Evolutionary conservation across 805 yeast genomes (phyloP).

Genomic region (Cyberlindnera samutprakarnensis): DNA sequence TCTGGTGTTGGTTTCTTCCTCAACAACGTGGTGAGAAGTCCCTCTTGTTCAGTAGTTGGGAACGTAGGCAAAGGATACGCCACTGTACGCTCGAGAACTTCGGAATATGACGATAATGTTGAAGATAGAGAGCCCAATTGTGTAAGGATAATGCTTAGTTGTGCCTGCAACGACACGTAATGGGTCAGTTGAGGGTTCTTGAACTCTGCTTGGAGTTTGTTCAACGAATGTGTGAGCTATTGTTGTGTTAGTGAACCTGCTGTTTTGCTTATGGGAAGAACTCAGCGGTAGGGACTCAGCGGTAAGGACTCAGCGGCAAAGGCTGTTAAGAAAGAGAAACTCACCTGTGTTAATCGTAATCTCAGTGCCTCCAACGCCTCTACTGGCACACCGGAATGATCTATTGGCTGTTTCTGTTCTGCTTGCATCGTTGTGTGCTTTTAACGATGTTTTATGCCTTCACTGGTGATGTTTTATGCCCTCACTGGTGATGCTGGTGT

Average conservation of each 20-base stretch:
- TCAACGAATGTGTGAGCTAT: slow-evolving; percentile 48
- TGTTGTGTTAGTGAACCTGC: too few species aligned
- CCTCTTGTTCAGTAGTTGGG: slow-evolving; percentile 80
- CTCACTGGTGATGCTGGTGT: too few species aligned
- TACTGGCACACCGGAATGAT: slow-evolving; percentile 45
- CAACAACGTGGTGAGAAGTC: slow-evolving; percentile 72
- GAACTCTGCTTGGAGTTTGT: slow-evolving; percentile 47
- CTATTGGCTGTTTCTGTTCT: slow-evolving; percentile 13
- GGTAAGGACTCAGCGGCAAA: too few species aligned
- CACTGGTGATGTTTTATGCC: too few species aligned
- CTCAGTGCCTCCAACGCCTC: slow-evolving; percentile 57
- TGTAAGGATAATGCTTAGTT: slow-evolving; percentile 73
- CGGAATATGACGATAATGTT: slow-evolving; percentile 56
- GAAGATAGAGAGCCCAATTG: slow-evolving; percentile 75
- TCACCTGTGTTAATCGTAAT: slow-evolving; percentile 50
- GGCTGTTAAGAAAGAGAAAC: background rate
- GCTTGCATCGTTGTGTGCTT: slow-evolving; percentile 7
- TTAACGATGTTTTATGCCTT: too few species aligned
- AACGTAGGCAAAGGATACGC: slow-evolving; percentile 80
- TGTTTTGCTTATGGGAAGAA: background rate
- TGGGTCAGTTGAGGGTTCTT: slow-evolving; percentile 38
- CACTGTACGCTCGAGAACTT: slow-evolving; percentile 54
- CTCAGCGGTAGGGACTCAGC: too few species aligned
- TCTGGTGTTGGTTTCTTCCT: slow-evolving; percentile 89
- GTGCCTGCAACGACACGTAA: slow-evolving; percentile 71